These are phyloP conservation scores for Rubia tinctorum DNA, from an alignment of 305 asterid species.

Conservation along the genomic window DNA sequence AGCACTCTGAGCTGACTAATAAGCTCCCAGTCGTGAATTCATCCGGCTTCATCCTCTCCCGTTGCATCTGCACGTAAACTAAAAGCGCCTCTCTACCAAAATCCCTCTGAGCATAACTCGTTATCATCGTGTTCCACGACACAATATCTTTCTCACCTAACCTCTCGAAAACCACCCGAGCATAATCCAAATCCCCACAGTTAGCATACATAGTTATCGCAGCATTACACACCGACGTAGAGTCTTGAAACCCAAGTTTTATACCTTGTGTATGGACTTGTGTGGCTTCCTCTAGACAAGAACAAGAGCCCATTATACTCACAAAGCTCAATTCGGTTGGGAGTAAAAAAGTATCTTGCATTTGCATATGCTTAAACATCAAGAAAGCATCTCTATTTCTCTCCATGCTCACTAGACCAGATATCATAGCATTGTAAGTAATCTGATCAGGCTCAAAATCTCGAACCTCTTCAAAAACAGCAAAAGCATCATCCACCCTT, in stretches of 20 bases:
- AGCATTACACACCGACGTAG: constrained; percentile 63
- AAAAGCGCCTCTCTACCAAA: constrained; percentile 38
- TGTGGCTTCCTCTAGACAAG: constrained; percentile 28
- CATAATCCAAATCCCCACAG: constrained; percentile 43
- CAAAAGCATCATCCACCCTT: constrained; percentile 41
- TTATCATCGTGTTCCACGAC: constrained; percentile 77
- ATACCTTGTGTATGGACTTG: constrained; percentile 58
- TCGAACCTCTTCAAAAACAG: constrained; percentile 51
- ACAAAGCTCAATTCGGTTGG: constrained; percentile 70
- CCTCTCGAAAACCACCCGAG: constrained; percentile 38
- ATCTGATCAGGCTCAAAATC: constrained; percentile 44
- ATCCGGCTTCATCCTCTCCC: constrained; percentile 53
- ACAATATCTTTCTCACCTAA: constrained; percentile 49
- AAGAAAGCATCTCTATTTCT: constrained; percentile 50
- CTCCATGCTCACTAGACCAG: constrained; percentile 57
- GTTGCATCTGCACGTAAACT: constrained; percentile 56
- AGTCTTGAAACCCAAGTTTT: constrained; percentile 48
- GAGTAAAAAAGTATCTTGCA: constrained; percentile 41
- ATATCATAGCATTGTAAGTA: constrained; percentile 59
- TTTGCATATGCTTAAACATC: constrained; percentile 56
- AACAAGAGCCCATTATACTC: constrained; percentile 64
- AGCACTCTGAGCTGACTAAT: constrained; percentile 43
- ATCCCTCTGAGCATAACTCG: constrained; percentile 48
- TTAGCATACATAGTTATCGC: constrained; percentile 71
- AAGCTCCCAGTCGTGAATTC: constrained; percentile 76